Percentiles rank a stretch among this genome's conserved stretches.
Evolutionary conservation across 1,139 yeast species (phyloP).

Genomic region (Debaryomyces sp.): DNA sequence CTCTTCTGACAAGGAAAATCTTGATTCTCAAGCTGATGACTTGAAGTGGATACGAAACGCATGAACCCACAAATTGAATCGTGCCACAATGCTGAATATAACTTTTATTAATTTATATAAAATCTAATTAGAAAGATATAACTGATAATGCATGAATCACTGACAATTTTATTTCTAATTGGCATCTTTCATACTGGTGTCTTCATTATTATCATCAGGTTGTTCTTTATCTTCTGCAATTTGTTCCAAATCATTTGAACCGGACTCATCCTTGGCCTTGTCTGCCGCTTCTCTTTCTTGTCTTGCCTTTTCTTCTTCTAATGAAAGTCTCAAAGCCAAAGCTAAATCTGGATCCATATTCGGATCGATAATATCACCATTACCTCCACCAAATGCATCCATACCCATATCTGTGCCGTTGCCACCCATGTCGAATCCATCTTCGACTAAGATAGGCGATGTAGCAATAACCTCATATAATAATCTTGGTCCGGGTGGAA

Average conservation of each 20-base stretch:
- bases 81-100: neutral
- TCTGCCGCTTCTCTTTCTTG: constrained; percentile 62
- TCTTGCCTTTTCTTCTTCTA: constrained; percentile 80
- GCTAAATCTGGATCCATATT: constrained; percentile 97
- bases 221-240: constrained; percentile 37
- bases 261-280: constrained; percentile 34
- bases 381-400: constrained; percentile 51
- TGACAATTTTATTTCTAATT: neutral
- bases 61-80: neutral
- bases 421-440: constrained; percentile 48
- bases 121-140: constrained; percentile 2
- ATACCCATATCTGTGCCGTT: constrained; percentile 45
- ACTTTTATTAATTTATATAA: neutral
- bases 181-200: constrained; percentile 15
- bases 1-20: neutral
- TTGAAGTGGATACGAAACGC: no score
- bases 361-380: constrained; percentile 73
- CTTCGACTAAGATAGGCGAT: constrained; percentile 70
- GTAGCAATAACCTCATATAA: constrained; percentile 73
- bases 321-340: constrained; percentile 81
- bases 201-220: constrained; percentile 19
- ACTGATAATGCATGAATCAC: neutral
- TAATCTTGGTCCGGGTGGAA: constrained; percentile 85
- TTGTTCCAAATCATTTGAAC: constrained; percentile 28
- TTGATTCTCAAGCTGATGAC: neutral